These are phyloP conservation scores for Monosporozyma aerobia DNA, from an alignment of 805 yeast species.

Conservation along the genomic window DNA sequence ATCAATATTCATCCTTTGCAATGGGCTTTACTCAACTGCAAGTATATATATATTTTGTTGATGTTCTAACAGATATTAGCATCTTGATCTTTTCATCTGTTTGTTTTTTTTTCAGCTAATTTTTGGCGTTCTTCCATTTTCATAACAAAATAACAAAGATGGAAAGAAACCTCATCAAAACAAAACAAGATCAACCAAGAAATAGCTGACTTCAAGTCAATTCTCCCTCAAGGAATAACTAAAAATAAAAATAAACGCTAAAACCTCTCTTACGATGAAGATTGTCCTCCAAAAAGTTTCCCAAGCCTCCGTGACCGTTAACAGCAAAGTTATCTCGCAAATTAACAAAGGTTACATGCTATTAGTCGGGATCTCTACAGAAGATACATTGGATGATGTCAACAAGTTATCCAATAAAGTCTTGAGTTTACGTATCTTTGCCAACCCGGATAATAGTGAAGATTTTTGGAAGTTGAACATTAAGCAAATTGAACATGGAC, in stretches of 20 bases:
- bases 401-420: constrained; percentile 60
- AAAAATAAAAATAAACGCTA: too few species aligned
- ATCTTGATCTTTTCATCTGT: too few species aligned
- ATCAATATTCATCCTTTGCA: background rate
- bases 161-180: too few species aligned
- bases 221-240: too few species aligned
- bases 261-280: constrained; percentile 56
- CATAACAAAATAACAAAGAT: too few species aligned
- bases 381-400: constrained; percentile 70
- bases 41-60: too few species aligned
- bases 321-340: constrained; percentile 57
- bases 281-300: constrained; percentile 87
- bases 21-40: too few species aligned
- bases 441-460: constrained; percentile 46
- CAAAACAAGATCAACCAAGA: too few species aligned
- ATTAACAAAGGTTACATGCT: constrained; percentile 70
- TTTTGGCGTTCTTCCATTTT: too few species aligned
- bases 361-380: constrained; percentile 73
- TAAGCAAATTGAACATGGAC: constrained; percentile 50
- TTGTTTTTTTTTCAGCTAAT: too few species aligned
- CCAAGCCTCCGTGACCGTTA: constrained; percentile 82
- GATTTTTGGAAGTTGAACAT: constrained; percentile 71
- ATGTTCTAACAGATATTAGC: too few species aligned
- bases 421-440: constrained; percentile 60
- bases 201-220: too few species aligned